These are phyloP conservation scores for Aspergillus carlsbadensis DNA, from an alignment of 495 filamentous ascomycete species.

Conservation along the genomic window DNA sequence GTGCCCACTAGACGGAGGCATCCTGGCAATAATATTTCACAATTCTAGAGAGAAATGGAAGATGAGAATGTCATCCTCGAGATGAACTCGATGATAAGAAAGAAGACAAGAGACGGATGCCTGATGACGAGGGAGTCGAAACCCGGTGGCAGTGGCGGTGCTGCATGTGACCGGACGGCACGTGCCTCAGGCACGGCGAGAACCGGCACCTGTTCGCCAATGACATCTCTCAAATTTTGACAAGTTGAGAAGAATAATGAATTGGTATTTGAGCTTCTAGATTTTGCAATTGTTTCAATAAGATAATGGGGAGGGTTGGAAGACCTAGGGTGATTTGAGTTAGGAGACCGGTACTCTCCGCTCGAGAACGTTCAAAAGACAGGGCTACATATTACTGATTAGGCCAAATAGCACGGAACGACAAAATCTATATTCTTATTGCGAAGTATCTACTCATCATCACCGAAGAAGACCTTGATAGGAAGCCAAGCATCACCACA, in stretches of 20 bases:
- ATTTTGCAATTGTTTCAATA: not conserved
- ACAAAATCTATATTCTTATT: conserved; percentile 17
- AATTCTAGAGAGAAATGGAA: conserved; percentile 6
- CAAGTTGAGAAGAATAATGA: not conserved
- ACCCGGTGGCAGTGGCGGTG: conserved; percentile 27
- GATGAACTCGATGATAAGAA: conserved; percentile 23
- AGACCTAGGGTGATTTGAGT: too few relatives aligned
- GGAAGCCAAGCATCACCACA: conserved; percentile 70
- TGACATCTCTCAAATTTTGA: not conserved
- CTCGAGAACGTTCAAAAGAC: too few relatives aligned
- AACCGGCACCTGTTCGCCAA: not conserved
- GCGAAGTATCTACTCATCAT: conserved; percentile 64
- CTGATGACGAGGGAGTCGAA: conserved; percentile 35
- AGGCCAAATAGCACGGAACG: not conserved
- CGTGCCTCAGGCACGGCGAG: conserved; percentile 4
- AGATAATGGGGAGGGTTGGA: too few relatives aligned
- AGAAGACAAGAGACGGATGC: conserved; percentile 21
- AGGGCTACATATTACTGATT: too few relatives aligned
- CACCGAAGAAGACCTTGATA: conserved; percentile 82
- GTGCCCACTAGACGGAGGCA: conserved; percentile 67
- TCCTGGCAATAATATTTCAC: conserved; percentile 37
- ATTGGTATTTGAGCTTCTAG: not conserved
- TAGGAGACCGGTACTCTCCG: too few relatives aligned
- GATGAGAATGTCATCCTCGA: conserved; percentile 17
- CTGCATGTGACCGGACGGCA: conserved; percentile 27